These are phyloP conservation scores for Ophiostoma sp. DNA, from an alignment of 2,329 filamentous ascomycete species.

Conservation along the genomic window DNA sequence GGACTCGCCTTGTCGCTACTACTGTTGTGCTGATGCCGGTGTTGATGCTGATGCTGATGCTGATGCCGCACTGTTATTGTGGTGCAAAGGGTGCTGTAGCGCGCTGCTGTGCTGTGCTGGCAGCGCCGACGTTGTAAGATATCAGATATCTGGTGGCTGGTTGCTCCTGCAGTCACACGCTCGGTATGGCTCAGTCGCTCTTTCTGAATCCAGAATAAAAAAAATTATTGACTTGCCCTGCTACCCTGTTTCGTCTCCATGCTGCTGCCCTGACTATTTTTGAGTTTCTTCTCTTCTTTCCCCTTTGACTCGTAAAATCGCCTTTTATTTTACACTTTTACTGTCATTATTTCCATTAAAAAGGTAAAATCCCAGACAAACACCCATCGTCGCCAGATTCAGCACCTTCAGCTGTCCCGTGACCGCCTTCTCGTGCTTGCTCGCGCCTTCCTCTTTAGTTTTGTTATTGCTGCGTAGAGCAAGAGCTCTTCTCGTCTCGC, in stretches of 20 bases:
- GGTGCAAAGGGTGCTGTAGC: not conserved
- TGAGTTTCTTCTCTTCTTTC: not conserved
- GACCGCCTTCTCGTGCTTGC: conserved; percentile 15
- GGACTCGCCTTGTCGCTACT: not conserved
- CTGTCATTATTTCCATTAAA: not conserved
- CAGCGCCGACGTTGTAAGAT: conserved; percentile 8
- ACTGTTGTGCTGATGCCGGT: not conserved
- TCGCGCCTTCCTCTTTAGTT: not conserved
- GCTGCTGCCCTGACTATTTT: not conserved
- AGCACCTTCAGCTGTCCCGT: conserved; percentile 17
- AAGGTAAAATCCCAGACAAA: not conserved
- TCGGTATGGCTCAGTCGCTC: conserved; percentile 12
- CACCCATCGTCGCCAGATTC: not conserved
- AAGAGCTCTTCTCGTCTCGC: not conserved
- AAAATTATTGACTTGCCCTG: not conserved
- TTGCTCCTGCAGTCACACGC: conserved; percentile 17
- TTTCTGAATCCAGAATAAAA: not conserved
- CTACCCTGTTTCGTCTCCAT: not conserved
- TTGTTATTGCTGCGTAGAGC: not conserved
- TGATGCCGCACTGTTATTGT: not conserved
- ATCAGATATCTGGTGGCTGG: conserved; percentile 13
- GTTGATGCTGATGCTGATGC: not conserved
- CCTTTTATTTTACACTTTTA: conserved; percentile 14
- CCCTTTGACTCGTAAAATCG: not conserved
- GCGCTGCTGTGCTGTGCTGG: conserved; percentile 14